These are phyloP conservation scores for Pythium volutum DNA, from an alignment of 352 stramenopile species.

Conservation along the genomic window DNA sequence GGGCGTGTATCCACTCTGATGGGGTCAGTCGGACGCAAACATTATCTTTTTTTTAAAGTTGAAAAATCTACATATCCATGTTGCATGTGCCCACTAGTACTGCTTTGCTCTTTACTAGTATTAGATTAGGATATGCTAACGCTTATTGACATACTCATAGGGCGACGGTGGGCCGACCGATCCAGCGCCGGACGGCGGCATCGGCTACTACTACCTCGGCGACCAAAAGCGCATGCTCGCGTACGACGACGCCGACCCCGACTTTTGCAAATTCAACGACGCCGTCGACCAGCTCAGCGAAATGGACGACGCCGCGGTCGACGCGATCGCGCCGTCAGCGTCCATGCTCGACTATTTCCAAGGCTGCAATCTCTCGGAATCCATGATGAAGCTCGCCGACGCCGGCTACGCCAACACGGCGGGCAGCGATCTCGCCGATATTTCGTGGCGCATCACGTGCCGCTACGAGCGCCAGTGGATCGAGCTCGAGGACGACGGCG, in stretches of 20 bases:
- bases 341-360: constrained; percentile 83
- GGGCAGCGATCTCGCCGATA: constrained; percentile 59
- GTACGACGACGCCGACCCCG: constrained; percentile 59
- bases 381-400: constrained; percentile 83
- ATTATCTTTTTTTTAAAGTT: constrained; percentile 29
- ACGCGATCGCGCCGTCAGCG: constrained; percentile 49
- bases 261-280: constrained; percentile 77
- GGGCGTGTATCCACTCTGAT: constrained; percentile 59
- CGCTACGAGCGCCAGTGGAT: constrained; percentile 84
- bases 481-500: constrained; percentile 75
- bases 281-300: constrained; percentile 62
- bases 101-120: not conserved
- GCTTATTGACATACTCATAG: constrained; percentile 23
- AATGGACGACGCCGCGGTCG: constrained; percentile 40
- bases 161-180: constrained; percentile 75
- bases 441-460: constrained; percentile 76
- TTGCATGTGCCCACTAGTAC: not conserved
- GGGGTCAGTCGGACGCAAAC: constrained; percentile 88
- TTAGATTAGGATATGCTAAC: not conserved
- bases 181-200: constrained; percentile 64
- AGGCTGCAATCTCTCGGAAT: constrained; percentile 49
- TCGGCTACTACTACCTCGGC: constrained; percentile 86
- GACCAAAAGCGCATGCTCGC: constrained; percentile 81
- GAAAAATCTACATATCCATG: not conserved
- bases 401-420: constrained; percentile 81